Percentiles rank a stretch among this genome's conserved stretches.
Evolutionary conservation across 2,329 filamentous ascomycete species (phyloP).

Genomic region (Fusarium coicis): DNA sequence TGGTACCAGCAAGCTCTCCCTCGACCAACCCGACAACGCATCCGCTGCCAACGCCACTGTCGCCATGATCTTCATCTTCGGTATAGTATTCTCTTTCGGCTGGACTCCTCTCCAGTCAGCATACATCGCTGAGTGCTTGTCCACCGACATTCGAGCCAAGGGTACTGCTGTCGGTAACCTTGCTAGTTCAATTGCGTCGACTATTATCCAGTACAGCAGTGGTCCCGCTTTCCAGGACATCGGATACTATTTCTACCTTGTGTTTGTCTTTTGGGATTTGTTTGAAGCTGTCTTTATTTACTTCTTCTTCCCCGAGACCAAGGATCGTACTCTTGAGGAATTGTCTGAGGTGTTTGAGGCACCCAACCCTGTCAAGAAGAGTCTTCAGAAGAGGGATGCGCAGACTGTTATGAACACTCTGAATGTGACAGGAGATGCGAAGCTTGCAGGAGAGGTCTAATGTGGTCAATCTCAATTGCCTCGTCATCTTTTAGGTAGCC

Average conservation of each 20-base stretch:
- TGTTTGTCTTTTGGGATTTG: slow-evolving; percentile 59
- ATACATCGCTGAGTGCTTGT: slow-evolving; percentile 60
- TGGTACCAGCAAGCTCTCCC: slow-evolving; percentile 57
- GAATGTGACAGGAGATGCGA: slow-evolving; percentile 44
- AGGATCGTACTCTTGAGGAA: slow-evolving; percentile 63
- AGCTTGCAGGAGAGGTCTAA: slow-evolving; percentile 36
- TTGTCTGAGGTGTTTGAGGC: slow-evolving; percentile 62
- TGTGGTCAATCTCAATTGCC: neutral
- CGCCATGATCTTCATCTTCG: slow-evolving; percentile 63
- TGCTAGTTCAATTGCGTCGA: slow-evolving; percentile 51
- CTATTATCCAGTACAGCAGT: slow-evolving; percentile 57
- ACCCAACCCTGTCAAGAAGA: slow-evolving; percentile 58
- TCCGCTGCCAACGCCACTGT: slow-evolving; percentile 57
- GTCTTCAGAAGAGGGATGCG: slow-evolving; percentile 54
- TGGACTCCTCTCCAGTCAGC: slow-evolving; percentile 61
- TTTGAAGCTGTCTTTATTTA: slow-evolving; percentile 57
- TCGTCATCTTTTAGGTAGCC: neutral
- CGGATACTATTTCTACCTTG: slow-evolving; percentile 57
- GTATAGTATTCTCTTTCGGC: slow-evolving; percentile 61
- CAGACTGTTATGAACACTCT: slow-evolving; percentile 57
- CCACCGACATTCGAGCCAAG: slow-evolving; percentile 58
- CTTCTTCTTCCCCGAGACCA: slow-evolving; percentile 62
- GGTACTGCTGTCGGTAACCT: slow-evolving; percentile 57
- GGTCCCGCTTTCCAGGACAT: slow-evolving; percentile 57
- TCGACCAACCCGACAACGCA: slow-evolving; percentile 48